Evolutionary conservation across 768 basidiomycete genomes (phyloP).

Genomic region (Pisolithus marmoratus): DNA sequence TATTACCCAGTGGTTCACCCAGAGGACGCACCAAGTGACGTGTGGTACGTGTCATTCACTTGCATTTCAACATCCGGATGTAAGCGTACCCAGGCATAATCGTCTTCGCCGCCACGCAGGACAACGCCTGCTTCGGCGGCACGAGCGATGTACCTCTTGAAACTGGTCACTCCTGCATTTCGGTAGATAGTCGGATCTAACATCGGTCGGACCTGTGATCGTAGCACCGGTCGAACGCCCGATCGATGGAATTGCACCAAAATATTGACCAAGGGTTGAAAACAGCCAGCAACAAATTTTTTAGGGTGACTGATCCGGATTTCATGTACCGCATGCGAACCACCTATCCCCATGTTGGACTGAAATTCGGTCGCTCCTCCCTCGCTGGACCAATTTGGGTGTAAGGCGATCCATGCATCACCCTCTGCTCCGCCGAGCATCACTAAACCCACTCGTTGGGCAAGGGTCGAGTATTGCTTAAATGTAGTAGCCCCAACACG

Average conservation of each 20-base stretch:
- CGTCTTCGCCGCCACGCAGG: conserved; percentile 34
- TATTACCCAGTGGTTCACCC: no score
- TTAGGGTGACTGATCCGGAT: not conserved
- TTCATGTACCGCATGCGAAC: not conserved
- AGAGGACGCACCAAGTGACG: no score
- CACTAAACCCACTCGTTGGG: conserved; percentile 22
- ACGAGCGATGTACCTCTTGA: conserved; percentile 35
- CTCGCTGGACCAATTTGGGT: conserved; percentile 17
- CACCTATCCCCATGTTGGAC: not conserved
- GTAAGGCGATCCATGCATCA: conserved; percentile 24
- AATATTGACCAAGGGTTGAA: conserved; percentile 27
- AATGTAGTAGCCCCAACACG: conserved; percentile 23
- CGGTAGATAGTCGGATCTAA: conserved; percentile 31
- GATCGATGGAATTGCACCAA: conserved; percentile 28
- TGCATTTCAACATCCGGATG: conserved; percentile 19
- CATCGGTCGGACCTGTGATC: conserved; percentile 32
- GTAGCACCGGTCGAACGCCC: conserved; percentile 29
- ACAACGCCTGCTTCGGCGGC: conserved; percentile 37
- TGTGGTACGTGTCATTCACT: not conserved
- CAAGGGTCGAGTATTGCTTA: conserved; percentile 21
- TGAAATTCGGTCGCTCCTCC: not conserved
- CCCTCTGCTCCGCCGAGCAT: conserved; percentile 13
- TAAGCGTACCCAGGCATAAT: conserved; percentile 32
- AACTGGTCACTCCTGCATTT: conserved; percentile 35
- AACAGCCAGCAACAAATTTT: conserved; percentile 9